Percentiles rank a stretch among this genome's conserved stretches.
Evolutionary conservation across 1,139 yeast genomes (phyloP).

Genomic region (Candida frijolesensis): DNA sequence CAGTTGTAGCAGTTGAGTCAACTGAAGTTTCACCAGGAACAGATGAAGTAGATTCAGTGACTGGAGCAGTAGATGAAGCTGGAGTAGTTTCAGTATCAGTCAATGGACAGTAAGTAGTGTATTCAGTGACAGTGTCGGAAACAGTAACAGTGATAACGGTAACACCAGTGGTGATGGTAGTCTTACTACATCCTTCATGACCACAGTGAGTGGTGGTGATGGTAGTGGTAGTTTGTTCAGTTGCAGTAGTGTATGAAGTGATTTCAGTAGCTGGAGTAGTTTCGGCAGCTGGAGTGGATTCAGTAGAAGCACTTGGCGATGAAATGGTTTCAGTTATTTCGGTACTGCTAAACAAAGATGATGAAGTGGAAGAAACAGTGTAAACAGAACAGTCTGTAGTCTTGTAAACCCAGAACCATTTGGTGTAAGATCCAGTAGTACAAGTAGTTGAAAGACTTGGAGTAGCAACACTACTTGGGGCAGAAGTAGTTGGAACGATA

Average conservation of each 20-base stretch:
- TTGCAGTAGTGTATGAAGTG: slow-evolving; percentile 3
- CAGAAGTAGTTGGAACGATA: too few relatives aligned
- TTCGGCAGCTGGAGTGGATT: not conserved
- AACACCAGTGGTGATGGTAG: slow-evolving; percentile 4
- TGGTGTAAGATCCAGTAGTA: not conserved
- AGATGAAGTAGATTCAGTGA: not conserved
- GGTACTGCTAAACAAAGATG: slow-evolving; percentile 13
- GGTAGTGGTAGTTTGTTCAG: not conserved
- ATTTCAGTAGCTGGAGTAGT: not conserved
- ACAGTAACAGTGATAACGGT: slow-evolving; percentile 5
- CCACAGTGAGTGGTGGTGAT: slow-evolving; percentile 2
- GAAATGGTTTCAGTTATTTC: slow-evolving; percentile 15
- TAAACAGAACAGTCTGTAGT: slow-evolving; percentile 1
- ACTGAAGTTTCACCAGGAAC: not conserved
- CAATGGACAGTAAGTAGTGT: slow-evolving; percentile 8
- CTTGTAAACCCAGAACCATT: not conserved
- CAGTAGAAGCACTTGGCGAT: not conserved
- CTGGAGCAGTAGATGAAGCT: not conserved
- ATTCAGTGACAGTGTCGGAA: not conserved
- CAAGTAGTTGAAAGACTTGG: not conserved
- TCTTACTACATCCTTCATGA: not conserved
- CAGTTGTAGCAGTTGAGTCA: not conserved
- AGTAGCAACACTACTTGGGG: not conserved
- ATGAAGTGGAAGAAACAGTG: not conserved
- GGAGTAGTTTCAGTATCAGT: slow-evolving; percentile 1